These are phyloP conservation scores for Nothophoma quercina DNA, from an alignment of 2,329 filamentous ascomycete species.

Conservation along the genomic window DNA sequence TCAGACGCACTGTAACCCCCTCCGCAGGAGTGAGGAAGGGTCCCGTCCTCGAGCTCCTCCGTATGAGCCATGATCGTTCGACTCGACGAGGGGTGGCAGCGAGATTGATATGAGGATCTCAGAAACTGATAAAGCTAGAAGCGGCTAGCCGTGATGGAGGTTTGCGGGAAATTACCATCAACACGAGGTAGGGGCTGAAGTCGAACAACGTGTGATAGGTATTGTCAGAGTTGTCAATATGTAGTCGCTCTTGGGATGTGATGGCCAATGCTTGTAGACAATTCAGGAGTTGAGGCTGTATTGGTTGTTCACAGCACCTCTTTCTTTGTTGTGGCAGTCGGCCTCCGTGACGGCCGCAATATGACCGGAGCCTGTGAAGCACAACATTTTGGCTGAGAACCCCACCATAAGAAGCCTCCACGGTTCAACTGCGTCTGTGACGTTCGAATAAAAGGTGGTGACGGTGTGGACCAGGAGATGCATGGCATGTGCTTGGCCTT, in stretches of 20 bases:
- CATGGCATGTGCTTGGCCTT: slow-evolving; percentile 37
- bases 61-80: slow-evolving; percentile 1
- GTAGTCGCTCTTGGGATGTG: slow-evolving; percentile 1
- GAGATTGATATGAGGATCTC: not conserved
- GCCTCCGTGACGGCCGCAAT: slow-evolving; percentile 23
- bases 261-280: not conserved
- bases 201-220: not conserved
- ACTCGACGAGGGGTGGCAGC: not conserved
- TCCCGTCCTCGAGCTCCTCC: slow-evolving; percentile 25
- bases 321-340: slow-evolving; percentile 22
- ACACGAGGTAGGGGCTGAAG: not conserved
- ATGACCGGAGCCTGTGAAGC: slow-evolving; percentile 4
- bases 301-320: not conserved
- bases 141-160: not conserved
- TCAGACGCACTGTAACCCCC: slow-evolving; percentile 37
- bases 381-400: slow-evolving; percentile 33
- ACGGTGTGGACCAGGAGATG: slow-evolving; percentile 25
- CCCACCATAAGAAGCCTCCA: slow-evolving; percentile 6
- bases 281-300: not conserved
- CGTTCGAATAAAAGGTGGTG: slow-evolving; percentile 24
- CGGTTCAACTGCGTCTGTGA: slow-evolving; percentile 27
- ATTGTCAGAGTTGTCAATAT: not conserved
- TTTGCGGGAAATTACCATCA: not conserved
- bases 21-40: slow-evolving; percentile 9
- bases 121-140: not conserved